Evolutionary conservation across 2,329 filamentous ascomycete genomes (phyloP).

Genomic region (Didymosphaeria variabile): DNA sequence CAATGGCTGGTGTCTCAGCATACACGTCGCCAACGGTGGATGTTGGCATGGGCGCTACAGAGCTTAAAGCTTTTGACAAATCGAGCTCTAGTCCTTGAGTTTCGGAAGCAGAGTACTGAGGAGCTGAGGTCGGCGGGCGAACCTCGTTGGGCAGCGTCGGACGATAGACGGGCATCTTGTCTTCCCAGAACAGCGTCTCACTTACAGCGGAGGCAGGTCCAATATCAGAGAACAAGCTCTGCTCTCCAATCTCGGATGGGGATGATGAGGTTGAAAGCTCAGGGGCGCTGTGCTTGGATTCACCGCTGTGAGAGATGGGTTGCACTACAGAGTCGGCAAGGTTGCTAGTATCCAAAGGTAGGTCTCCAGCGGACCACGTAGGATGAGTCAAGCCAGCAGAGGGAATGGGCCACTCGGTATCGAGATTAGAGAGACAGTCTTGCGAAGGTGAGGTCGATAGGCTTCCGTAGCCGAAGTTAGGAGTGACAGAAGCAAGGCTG

Average conservation of each 20-base stretch:
- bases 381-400: constrained; percentile 45
- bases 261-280: constrained; percentile 52
- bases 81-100: constrained; percentile 40
- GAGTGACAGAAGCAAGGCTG: constrained; percentile 35
- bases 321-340: constrained; percentile 46
- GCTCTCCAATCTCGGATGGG: constrained; percentile 52
- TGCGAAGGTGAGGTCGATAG: constrained; percentile 52
- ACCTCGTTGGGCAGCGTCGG: constrained; percentile 37
- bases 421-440: constrained; percentile 47
- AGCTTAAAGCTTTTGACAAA: constrained; percentile 37
- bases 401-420: constrained; percentile 46
- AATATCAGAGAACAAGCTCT: constrained; percentile 44
- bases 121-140: constrained; percentile 37
- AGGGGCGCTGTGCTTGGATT: constrained; percentile 51
- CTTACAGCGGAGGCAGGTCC: constrained; percentile 42
- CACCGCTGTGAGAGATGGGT: constrained; percentile 52
- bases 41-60: constrained; percentile 35
- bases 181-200: constrained; percentile 50
- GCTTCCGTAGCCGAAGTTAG: constrained; percentile 45
- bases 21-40: constrained; percentile 33
- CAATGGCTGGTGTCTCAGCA: constrained; percentile 40
- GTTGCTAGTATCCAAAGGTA: constrained; percentile 51
- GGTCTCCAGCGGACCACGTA: constrained; percentile 51
- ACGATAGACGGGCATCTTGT: constrained; percentile 44
- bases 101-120: constrained; percentile 29